Percentiles rank a stretch among this genome's conserved stretches.
Evolutionary conservation across 2,329 filamentous ascomycete genomes (phyloP).

Genomic region (Pestalotiopsis sp.): DNA sequence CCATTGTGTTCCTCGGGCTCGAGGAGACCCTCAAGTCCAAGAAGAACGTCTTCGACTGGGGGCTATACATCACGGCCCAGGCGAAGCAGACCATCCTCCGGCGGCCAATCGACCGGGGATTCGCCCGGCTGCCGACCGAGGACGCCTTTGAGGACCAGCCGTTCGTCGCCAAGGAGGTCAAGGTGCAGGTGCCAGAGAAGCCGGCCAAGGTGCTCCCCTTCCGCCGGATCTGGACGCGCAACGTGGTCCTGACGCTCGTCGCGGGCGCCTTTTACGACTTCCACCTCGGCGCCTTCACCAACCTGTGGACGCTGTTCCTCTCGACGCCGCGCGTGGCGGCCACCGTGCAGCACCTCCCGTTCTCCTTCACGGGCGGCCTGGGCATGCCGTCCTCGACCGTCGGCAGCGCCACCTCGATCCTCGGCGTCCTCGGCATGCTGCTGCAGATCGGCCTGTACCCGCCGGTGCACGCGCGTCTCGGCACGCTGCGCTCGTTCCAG

Average conservation of each 20-base stretch:
- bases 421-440: slow-evolving; percentile 67
- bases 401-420: slow-evolving; percentile 67
- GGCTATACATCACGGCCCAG: slow-evolving; percentile 36
- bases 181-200: slow-evolving; percentile 9
- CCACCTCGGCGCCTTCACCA: slow-evolving; percentile 68
- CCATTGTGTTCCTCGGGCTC: slow-evolving; percentile 61
- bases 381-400: slow-evolving; percentile 67
- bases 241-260: slow-evolving; percentile 54
- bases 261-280: slow-evolving; percentile 70
- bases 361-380: slow-evolving; percentile 65
- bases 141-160: slow-evolving; percentile 8
- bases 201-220: slow-evolving; percentile 32
- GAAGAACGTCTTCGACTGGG: slow-evolving; percentile 45
- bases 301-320: slow-evolving; percentile 69
- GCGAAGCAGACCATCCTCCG: slow-evolving; percentile 31
- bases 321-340: slow-evolving; percentile 59
- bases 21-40: slow-evolving; percentile 60
- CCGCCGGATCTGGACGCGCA: slow-evolving; percentile 45
- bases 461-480: slow-evolving; percentile 61
- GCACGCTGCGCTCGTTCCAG: slow-evolving; percentile 66
- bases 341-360: slow-evolving; percentile 37
- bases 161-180: slow-evolving; percentile 12
- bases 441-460: slow-evolving; percentile 72
- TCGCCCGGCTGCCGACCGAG: slow-evolving; percentile 28
- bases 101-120: slow-evolving; percentile 28